phyloP scores from a whole-genome alignment of 148 eudicot genomes.

The Amaranthus palmeri region DNA sequence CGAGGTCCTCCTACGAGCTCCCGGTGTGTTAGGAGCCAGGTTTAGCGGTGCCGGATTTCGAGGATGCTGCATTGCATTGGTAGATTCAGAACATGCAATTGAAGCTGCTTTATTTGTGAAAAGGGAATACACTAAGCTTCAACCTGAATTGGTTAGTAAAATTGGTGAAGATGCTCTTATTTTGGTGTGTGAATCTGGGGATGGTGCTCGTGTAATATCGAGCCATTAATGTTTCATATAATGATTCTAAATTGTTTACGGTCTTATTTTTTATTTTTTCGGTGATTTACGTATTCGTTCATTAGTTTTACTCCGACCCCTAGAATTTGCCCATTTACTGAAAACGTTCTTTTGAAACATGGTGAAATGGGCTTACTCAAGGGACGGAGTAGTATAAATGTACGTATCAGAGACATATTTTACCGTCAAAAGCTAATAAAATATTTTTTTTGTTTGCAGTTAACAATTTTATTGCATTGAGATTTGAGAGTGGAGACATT shows the following conservation, averaged over 20 bases:
- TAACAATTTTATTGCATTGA: too few relatives aligned
- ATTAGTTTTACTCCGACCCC: not conserved
- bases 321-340: too few relatives aligned
- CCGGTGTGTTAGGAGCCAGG: constrained; percentile 81
- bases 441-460: too few relatives aligned
- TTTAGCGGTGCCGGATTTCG: constrained; percentile 99
- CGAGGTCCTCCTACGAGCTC: constrained; percentile 72
- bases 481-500: too few relatives aligned
- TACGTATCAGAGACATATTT: too few relatives aligned
- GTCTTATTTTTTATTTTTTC: not conserved
- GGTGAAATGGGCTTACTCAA: too few relatives aligned
- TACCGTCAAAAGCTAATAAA: too few relatives aligned
- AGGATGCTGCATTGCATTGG: constrained; percentile 91
- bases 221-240: constrained; percentile 13
- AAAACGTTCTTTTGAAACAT: too few relatives aligned
- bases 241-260: not conserved
- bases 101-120: constrained; percentile 63
- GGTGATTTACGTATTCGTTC: not conserved
- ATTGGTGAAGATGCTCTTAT: constrained; percentile 45
- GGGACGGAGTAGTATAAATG: too few relatives aligned
- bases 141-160: constrained; percentile 62
- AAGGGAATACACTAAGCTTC: constrained; percentile 55
- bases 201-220: constrained; percentile 63
- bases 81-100: constrained; percentile 49
- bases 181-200: constrained; percentile 69